These are phyloP conservation scores for Kalanchoe fedtschenkoi DNA, from an alignment of 164 flowering plant species.

Conservation along the genomic window DNA sequence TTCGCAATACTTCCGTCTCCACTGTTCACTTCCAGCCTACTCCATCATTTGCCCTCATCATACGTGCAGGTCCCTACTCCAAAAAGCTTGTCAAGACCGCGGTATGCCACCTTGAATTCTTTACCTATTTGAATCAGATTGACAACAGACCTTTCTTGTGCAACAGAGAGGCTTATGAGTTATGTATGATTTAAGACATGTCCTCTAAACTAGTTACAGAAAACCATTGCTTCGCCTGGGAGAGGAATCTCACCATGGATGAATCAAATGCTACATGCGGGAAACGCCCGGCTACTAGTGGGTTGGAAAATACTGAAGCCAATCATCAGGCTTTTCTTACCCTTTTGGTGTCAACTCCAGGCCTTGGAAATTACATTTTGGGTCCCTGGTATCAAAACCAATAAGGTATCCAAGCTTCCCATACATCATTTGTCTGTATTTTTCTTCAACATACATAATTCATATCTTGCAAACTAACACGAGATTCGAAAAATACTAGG, in stretches of 20 bases:
- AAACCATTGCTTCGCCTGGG: conserved; percentile 25
- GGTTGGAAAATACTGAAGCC: conserved; percentile 24
- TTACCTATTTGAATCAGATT: background rate
- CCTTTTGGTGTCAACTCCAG: conserved; percentile 20
- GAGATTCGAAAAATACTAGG: conserved; percentile 11
- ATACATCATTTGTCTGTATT: background rate
- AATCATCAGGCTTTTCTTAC: conserved; percentile 27
- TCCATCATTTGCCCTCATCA: conserved; percentile 29
- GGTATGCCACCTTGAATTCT: conserved; percentile 25
- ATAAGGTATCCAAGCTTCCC: conserved; percentile 20
- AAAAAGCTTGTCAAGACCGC: conserved; percentile 92
- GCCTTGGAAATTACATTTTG: conserved; percentile 23
- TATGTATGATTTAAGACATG: background rate
- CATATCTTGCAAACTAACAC: background rate
- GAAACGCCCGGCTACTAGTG: conserved; percentile 23
- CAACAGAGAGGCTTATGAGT: background rate
- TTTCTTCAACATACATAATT: background rate
- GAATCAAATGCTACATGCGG: conserved; percentile 32
- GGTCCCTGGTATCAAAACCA: conserved; percentile 37
- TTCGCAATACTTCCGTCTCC: no score
- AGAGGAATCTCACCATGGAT: conserved; percentile 28
- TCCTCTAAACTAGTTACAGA: conserved; percentile 5
- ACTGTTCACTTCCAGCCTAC: no score
- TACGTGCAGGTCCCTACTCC: conserved; percentile 61
- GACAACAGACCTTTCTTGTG: background rate